Conservation (phyloP, 257 asterid genomes). For the Ehretia macrophylla region DNA sequence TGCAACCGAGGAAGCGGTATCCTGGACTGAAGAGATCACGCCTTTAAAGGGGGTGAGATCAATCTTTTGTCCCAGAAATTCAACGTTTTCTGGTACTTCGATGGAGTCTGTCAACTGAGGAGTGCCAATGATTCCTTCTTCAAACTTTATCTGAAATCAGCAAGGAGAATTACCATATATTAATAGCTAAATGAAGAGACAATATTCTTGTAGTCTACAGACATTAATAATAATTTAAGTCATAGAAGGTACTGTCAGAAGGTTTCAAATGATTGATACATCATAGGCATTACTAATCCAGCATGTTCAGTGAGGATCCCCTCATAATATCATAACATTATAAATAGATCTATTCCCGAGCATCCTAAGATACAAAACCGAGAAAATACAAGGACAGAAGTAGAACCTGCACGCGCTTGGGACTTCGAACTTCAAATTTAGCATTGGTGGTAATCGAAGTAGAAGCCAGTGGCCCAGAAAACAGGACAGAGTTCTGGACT, state of each 20-base stretch:
- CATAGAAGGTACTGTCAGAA: too few species aligned
- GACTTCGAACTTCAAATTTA: slow-evolving; percentile 90
- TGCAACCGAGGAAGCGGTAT: slow-evolving; percentile 78
- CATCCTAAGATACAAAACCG: not conserved
- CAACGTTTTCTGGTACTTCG: slow-evolving; percentile 65
- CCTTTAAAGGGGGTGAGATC: slow-evolving; percentile 85
- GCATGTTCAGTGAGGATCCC: too few species aligned
- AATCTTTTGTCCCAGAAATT: slow-evolving; percentile 71
- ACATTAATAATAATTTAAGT: too few species aligned
- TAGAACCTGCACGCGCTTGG: slow-evolving; percentile 86
- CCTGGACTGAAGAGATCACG: slow-evolving; percentile 67
- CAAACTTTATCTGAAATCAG: slow-evolving; percentile 64
- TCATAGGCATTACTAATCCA: too few species aligned
- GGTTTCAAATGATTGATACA: too few species aligned
- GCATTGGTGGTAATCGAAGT: slow-evolving; percentile 75
- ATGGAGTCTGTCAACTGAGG: slow-evolving; percentile 91
- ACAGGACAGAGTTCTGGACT: slow-evolving; percentile 71
- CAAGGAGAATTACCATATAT: too few species aligned
- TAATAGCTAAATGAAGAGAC: too few species aligned
- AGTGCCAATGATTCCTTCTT: slow-evolving; percentile 81
- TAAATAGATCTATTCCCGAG: not conserved
- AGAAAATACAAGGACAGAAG: not conserved
- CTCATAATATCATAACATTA: not conserved
- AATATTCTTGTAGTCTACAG: not conserved
- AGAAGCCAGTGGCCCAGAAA: slow-evolving; percentile 74